phyloP scores from a whole-genome alignment of 768 basidiomycete species.

The Tephrocybe sp. region DNA sequence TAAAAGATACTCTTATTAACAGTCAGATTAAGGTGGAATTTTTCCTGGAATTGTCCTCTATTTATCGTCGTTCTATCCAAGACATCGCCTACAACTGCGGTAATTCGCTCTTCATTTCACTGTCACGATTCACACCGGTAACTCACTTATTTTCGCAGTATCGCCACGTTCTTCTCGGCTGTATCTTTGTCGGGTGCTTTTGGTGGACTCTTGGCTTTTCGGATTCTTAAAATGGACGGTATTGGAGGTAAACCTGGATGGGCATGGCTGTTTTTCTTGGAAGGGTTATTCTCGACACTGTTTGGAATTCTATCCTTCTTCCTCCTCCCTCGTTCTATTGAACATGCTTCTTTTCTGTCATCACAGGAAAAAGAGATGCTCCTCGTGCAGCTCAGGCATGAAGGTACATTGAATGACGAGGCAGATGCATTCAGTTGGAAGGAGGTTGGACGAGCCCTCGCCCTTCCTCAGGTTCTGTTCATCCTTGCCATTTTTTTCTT shows the following conservation, averaged over 20 bases:
- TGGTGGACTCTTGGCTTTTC: constrained; percentile 58
- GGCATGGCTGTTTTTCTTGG: constrained; percentile 61
- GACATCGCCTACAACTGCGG: constrained; percentile 10
- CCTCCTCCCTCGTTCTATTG: constrained; percentile 39
- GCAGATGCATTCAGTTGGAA: constrained; percentile 36
- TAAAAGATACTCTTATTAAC: constrained; percentile 19
- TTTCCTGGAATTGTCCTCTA: constrained; percentile 29
- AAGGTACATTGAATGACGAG: constrained; percentile 23
- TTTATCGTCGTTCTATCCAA: constrained; percentile 35
- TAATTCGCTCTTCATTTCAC: not conserved
- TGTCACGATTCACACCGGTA: no score
- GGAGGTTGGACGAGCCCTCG: constrained; percentile 31
- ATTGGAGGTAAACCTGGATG: constrained; percentile 47
- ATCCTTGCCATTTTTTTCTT: constrained; percentile 32
- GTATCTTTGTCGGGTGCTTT: constrained; percentile 49
- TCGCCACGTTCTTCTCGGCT: constrained; percentile 29
- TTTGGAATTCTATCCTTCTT: constrained; percentile 43
- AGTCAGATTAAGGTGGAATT: constrained; percentile 31
- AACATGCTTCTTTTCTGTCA: constrained; percentile 35
- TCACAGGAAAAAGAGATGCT: constrained; percentile 34
- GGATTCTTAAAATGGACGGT: constrained; percentile 50
- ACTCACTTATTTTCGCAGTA: no score
- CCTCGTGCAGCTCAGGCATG: constrained; percentile 38
- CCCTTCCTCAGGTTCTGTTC: constrained; percentile 27
- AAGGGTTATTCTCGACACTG: constrained; percentile 45